These are phyloP conservation scores for Pseudognaphalium luteoalbum DNA, from an alignment of 129 eudicot genomes.

Conservation along the genomic window DNA sequence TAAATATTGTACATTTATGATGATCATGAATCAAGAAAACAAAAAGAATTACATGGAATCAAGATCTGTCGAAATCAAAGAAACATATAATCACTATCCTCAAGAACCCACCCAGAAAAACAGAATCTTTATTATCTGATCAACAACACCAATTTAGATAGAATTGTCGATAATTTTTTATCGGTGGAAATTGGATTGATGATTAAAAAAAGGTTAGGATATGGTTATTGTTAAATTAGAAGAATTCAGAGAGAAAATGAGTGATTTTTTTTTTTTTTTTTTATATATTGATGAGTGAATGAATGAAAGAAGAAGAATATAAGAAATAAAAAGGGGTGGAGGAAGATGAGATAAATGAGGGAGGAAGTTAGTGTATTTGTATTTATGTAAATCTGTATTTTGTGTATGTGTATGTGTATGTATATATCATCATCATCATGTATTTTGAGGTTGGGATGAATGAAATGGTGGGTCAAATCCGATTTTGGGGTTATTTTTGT, in stretches of 20 bases:
- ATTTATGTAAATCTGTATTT: background rate
- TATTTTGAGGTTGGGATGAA: constrained; percentile 5
- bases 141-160: constrained; percentile 14
- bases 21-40: constrained; percentile 49
- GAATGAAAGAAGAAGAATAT: background rate
- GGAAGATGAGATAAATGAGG: constrained; percentile 43
- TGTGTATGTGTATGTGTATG: background rate
- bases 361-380: constrained; percentile 3
- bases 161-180: constrained; percentile 15
- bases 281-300: constrained; percentile 10
- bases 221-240: constrained; percentile 21
- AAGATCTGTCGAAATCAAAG: constrained; percentile 50
- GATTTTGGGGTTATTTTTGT: constrained; percentile 45
- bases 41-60: constrained; percentile 49
- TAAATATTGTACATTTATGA: constrained; percentile 51
- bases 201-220: constrained; percentile 15
- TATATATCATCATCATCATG: constrained; percentile 6
- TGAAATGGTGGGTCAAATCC: constrained; percentile 30
- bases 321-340: constrained; percentile 21
- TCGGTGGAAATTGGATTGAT: constrained; percentile 30
- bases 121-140: constrained; percentile 39
- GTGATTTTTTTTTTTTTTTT: constrained; percentile 17
- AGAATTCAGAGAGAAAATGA: constrained; percentile 31
- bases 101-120: constrained; percentile 27
- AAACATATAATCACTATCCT: constrained; percentile 26